A percentile compares a stretch with the other conserved stretches of the same genome.
phyloP scores from a whole-genome alignment of 2,329 filamentous ascomycete species.

The Colletotrichum liriopes region DNA sequence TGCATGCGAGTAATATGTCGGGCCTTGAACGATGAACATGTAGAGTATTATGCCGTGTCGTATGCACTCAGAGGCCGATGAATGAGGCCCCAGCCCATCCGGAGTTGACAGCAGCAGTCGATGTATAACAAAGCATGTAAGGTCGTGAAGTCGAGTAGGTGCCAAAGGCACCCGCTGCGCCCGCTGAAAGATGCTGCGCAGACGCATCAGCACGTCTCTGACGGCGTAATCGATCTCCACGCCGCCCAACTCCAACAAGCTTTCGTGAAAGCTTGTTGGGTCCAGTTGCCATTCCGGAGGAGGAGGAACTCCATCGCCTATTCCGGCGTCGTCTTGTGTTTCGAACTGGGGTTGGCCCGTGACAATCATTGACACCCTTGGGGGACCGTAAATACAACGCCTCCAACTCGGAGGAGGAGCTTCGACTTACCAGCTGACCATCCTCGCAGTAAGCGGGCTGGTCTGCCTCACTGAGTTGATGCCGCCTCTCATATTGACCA shows the following conservation, averaged over 20 bases:
- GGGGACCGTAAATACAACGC: background rate
- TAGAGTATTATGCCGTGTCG: conserved; percentile 64
- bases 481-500: conserved; percentile 66
- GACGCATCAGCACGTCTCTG: background rate
- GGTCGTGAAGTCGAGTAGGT: conserved; percentile 65
- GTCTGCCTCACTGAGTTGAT: conserved; percentile 63
- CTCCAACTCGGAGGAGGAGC: background rate
- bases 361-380: conserved; percentile 72
- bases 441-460: conserved; percentile 68
- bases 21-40: conserved; percentile 68
- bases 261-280: conserved; percentile 25
- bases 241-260: conserved; percentile 38
- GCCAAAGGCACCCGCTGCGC: conserved; percentile 50
- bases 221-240: conserved; percentile 52
- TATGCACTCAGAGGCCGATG: conserved; percentile 58
- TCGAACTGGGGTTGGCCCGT: conserved; percentile 67
- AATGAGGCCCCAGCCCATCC: background rate
- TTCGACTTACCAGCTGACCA: conserved; percentile 66
- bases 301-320: conserved; percentile 64
- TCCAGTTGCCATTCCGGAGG: conserved; percentile 64
- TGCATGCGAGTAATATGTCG: conserved; percentile 70
- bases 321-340: conserved; percentile 64
- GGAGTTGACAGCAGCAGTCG: conserved; percentile 56
- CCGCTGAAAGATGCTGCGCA: conserved; percentile 36
- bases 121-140: conserved; percentile 70